Evolutionary conservation across 2,329 filamentous ascomycete species (phyloP), one percentile per base, ranked within the genome.

Genomic region (Fusarium hostae): DNA sequence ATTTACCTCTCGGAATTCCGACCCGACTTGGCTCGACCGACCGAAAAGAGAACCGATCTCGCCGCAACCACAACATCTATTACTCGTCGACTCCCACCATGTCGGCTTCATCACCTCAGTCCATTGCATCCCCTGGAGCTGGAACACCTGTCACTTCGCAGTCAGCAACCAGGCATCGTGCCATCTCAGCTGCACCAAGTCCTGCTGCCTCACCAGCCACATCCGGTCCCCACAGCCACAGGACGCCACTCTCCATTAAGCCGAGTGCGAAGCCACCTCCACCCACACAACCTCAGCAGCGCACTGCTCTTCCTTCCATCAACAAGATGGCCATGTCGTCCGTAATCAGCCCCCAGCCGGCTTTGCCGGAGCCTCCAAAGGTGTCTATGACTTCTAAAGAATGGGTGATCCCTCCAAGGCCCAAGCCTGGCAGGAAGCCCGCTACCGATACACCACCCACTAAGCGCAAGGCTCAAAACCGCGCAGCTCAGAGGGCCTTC

Each of bases 391-490:
- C 93, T 39, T 92, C 89, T 76, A 95, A 91, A 81, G 92, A 95
- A 89, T 96, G 93, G 93, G 87, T 95, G 28, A 90, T 96, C 47
- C 93, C 93, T 28, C 93, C 93, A 32, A 88, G 93, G 67, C 93
- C 93, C 50, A 95, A 95, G 85, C 95, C 96, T 26, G 95, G 95
- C 52, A 90, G 95, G 75, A 98, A 98, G 86, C 95, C 95, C 6
- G 94, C 94, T 50, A 97, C 94, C 39, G 95, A 98, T 79, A 97
- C 95, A 57, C 94, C 95, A 18, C 93, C 93, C 3, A 97, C 94
- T 45, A 97, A 97, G 84, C 90, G 96, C 73, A 97, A 98, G 85
- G 93, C 94, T 3, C 96, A 98, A 83, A 98, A 98, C 81, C 89
- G 96, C 66, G 93, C 94, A 50, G 95, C 95, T 6, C 95, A 98